Base-by-base conservation (phyloP, 192 early-diverging fungal species). In the Rhizophlyctis rosea region DNA sequence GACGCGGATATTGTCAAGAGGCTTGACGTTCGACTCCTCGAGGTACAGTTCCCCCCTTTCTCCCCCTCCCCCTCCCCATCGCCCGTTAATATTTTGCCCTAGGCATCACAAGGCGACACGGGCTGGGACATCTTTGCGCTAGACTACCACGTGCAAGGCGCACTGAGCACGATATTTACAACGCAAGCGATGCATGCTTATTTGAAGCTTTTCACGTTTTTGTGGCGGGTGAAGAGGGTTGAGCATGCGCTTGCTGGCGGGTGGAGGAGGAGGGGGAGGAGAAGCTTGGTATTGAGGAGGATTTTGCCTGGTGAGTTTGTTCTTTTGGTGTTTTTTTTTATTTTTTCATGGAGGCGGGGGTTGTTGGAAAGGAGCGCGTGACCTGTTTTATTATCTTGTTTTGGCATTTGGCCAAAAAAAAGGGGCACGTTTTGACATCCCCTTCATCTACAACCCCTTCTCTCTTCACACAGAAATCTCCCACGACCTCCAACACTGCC, bases 101-200 rank as follows among this genome's bases (percentile, higher is more conserved):
- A 82, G 73, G 61, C 73, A 35, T 81, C 83, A 21, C 58, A 76
- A 0, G 84, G 83, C 23, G 88, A 91, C 54, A 74, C 73, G 49
- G 91, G 91, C 0, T 99, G 95, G 96, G 93, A 98, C 63, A 86
- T 94, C 0, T 95, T 99, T 68, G 81, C 82, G n/a, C 75, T 99
- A 7, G 83, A 87, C 64, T 99, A 99, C 73, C 84, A 78, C 47
- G 81, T 94, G 25, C 74, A 87, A 34, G 74, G 85, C 27, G 95
- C 96, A 3, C 76, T 99, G 56, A 88, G 87, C 57, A 90, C 92
- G 1, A 89, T 99, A 3, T 78, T 99, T 3, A 85, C 81, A 4
- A 77, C 80, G 32, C 65, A 75, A 24, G 77, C 84, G 0, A 89
- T 99, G 90, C 75, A 79, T 31, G 80, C 82, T 64, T 99, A 97